These are phyloP conservation scores for Penicillium freii DNA, from an alignment of 2,329 filamentous ascomycete species.

Conservation along the genomic window DNA sequence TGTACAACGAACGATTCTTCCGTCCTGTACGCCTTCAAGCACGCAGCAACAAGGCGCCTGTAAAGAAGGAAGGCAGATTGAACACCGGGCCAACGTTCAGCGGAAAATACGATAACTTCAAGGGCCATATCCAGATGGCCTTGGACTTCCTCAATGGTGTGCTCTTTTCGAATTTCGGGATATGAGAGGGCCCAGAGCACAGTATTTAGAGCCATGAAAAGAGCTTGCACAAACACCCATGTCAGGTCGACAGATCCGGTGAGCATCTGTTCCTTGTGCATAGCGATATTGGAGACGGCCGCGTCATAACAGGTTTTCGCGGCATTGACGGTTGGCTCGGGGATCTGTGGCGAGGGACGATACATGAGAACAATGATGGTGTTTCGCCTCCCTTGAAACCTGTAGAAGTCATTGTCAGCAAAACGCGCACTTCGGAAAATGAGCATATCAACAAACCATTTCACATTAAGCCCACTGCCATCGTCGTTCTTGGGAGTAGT, in stretches of 20 bases:
- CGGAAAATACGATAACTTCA: constrained; percentile 74
- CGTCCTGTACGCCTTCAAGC: constrained; percentile 80
- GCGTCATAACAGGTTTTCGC: constrained; percentile 81
- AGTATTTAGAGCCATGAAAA: constrained; percentile 90
- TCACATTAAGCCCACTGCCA: constrained; percentile 69
- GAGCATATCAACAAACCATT: constrained; percentile 62
- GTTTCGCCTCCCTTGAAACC: constrained; percentile 70
- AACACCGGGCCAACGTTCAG: constrained; percentile 88
- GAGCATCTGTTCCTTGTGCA: constrained; percentile 77
- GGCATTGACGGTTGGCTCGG: constrained; percentile 75
- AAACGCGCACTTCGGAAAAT: background rate
- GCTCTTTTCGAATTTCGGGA: constrained; percentile 70
- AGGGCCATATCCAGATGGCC: constrained; percentile 70
- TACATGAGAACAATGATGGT: constrained; percentile 86
- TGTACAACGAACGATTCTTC: constrained; percentile 53
- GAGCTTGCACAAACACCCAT: constrained; percentile 85
- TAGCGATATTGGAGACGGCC: constrained; percentile 74
- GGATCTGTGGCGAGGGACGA: constrained; percentile 87
- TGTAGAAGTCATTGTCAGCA: constrained; percentile 26
- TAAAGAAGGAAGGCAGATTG: constrained; percentile 82
- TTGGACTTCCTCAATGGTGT: constrained; percentile 73
- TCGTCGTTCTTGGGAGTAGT: constrained; percentile 69
- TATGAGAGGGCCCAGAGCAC: constrained; percentile 91
- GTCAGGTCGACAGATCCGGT: constrained; percentile 77
- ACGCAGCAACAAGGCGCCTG: constrained; percentile 77